Evolutionary conservation across 1,284 basidiomycete genomes (phyloP).

Genomic region (Ustilago curta): DNA sequence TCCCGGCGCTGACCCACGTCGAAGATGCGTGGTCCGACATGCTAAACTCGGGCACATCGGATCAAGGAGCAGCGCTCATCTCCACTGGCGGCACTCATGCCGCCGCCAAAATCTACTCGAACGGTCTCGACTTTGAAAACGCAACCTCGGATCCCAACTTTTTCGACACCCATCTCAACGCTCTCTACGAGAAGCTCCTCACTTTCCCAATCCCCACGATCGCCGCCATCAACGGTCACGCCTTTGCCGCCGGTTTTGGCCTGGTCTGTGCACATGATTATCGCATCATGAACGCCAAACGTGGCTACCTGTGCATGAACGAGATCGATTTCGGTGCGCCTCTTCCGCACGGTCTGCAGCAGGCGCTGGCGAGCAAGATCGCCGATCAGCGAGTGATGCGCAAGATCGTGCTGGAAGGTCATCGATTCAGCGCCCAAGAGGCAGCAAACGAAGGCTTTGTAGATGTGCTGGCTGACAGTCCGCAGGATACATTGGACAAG

Average conservation of each 20-base stretch:
- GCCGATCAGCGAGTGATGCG: constrained; percentile 76
- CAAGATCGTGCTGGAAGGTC: constrained; percentile 83
- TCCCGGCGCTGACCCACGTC: constrained; percentile 80
- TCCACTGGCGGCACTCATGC: constrained; percentile 50
- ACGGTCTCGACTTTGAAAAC: constrained; percentile 80
- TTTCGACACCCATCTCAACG: constrained; percentile 72
- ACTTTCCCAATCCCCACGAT: constrained; percentile 75
- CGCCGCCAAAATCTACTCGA: constrained; percentile 56
- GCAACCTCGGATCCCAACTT: constrained; percentile 78
- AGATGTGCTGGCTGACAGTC: constrained; percentile 76
- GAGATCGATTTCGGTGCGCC: constrained; percentile 72
- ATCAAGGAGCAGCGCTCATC: constrained; percentile 59
- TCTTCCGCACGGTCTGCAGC: constrained; percentile 70
- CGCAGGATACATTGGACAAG: constrained; percentile 74
- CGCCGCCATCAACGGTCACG: constrained; percentile 90
- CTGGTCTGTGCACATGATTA: constrained; percentile 87
- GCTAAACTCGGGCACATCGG: constrained; percentile 38
- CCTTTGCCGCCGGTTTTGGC: constrained; percentile 87
- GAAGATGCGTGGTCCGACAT: constrained; percentile 80
- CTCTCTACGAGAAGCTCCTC: constrained; percentile 70
- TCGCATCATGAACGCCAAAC: constrained; percentile 85
- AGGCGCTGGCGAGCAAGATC: constrained; percentile 78
- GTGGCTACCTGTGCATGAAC: constrained; percentile 91
- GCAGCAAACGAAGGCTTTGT: constrained; percentile 78
- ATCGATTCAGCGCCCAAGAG: constrained; percentile 82